Evolutionary conservation across 2,329 filamentous ascomycete species (phyloP).

Genomic region (Trichoderma harzianum): DNA sequence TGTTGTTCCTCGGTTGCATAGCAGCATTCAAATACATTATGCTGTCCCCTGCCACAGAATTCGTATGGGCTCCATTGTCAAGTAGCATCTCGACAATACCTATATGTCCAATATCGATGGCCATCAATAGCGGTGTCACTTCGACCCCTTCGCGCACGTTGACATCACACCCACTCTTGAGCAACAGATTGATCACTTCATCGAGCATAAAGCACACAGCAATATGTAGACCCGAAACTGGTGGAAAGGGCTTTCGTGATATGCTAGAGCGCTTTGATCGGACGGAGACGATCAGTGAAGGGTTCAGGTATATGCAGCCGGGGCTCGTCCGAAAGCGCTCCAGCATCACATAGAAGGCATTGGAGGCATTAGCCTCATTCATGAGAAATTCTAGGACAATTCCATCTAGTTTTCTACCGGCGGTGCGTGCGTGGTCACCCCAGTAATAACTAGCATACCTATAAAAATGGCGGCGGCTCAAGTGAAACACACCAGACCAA

Average conservation of each 20-base stretch:
- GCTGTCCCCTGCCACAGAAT: rapidly evolving
- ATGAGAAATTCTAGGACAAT: neutral
- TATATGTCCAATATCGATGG: neutral
- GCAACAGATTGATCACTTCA: neutral
- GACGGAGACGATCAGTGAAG: too few relatives aligned
- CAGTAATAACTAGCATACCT: neutral
- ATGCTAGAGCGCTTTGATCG: too few relatives aligned
- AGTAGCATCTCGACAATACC: neutral
- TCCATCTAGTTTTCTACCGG: neutral
- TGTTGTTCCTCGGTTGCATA: neutral
- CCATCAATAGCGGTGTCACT: neutral
- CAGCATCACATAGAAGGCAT: neutral
- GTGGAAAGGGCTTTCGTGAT: too few relatives aligned
- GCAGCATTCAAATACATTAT: neutral
- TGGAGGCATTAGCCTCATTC: neutral
- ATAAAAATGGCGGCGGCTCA: too few relatives aligned
- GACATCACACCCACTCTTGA: neutral
- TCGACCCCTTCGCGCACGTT: neutral
- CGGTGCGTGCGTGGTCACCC: neutral
- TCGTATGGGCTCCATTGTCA: neutral
- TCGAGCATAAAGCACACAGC: neutral
- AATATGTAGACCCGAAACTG: neutral
- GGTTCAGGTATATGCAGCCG: too few relatives aligned
- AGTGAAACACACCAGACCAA: too few relatives aligned
- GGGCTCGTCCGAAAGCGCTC: neutral